Evolutionary conservation across 495 filamentous ascomycete genomes (phyloP).

Genomic region (Amphirosellinia nigrospora): DNA sequence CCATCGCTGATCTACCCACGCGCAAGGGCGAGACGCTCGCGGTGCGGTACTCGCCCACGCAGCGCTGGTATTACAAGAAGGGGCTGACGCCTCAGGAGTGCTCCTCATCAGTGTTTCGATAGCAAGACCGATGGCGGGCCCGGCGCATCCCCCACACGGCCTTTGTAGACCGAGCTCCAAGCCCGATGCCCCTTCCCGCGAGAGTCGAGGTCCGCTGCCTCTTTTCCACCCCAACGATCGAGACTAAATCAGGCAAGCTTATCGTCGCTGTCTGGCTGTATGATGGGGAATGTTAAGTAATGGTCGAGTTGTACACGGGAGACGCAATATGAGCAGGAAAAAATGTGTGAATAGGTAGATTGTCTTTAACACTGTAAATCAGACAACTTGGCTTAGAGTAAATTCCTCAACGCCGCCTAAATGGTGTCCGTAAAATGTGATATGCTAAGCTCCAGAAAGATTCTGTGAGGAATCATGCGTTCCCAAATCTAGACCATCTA

Average conservation of each 20-base stretch:
- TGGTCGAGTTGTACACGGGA: background rate
- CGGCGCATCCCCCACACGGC: conserved; percentile 70
- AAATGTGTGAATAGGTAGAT: conserved; percentile 11
- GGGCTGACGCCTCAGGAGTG: conserved; percentile 66
- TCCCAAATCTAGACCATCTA: conserved; percentile 36
- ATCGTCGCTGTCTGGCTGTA: background rate
- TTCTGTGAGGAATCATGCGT: conserved; percentile 7
- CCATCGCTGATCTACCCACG: conserved; percentile 72
- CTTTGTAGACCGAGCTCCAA: conserved; percentile 62
- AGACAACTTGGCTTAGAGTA: background rate
- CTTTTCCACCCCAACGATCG: conserved; percentile 53
- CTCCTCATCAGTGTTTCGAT: conserved; percentile 74
- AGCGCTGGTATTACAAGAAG: conserved; percentile 82
- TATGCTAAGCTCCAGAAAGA: background rate
- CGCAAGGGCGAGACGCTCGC: conserved; percentile 75
- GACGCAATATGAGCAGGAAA: background rate
- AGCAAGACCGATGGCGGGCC: conserved; percentile 64
- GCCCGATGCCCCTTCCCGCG: conserved; percentile 50
- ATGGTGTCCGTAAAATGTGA: background rate
- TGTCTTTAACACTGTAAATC: conserved; percentile 21
- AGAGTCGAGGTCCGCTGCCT: conserved; percentile 69
- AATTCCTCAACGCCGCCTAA: background rate
- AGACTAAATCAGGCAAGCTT: conserved; percentile 17
- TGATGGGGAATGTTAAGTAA: background rate
- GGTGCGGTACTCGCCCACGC: conserved; percentile 61